phyloP scores from a whole-genome alignment of 2,329 filamentous ascomycete species.

The Apiospora hydei region DNA sequence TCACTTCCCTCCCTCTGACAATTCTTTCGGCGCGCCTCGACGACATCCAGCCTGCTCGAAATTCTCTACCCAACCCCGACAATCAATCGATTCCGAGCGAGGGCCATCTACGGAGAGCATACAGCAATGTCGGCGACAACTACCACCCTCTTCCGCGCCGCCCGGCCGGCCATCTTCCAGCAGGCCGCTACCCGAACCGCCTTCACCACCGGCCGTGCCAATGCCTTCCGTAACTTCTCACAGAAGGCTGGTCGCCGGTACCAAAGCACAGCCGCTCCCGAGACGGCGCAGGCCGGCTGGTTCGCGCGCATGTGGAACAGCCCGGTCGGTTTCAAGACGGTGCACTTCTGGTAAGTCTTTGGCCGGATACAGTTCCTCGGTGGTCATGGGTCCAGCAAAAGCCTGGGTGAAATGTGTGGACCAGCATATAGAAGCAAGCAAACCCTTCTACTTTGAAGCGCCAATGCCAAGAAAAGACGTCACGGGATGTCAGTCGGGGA shows the following conservation, averaged over 20 bases:
- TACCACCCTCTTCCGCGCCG: conserved; percentile 58
- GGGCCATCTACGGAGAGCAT: not conserved
- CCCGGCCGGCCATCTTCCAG: conserved; percentile 60
- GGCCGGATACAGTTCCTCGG: not conserved
- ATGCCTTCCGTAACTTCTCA: conserved; percentile 51
- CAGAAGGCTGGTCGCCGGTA: conserved; percentile 66
- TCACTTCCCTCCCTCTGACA: conserved; percentile 10
- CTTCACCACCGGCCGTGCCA: conserved; percentile 50
- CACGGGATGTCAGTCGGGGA: not conserved
- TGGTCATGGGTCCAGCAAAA: not conserved
- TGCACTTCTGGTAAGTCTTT: conserved; percentile 90
- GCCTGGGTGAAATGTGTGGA: not conserved
- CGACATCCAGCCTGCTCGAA: not conserved
- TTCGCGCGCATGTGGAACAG: conserved; percentile 86
- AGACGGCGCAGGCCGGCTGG: conserved; percentile 56
- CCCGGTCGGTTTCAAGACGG: conserved; percentile 85
- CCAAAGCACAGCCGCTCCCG: conserved; percentile 68
- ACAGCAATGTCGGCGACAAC: conserved; percentile 51
- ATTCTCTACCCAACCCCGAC: conserved; percentile 12
- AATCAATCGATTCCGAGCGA: conserved; percentile 16
- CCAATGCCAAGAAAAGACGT: not conserved
- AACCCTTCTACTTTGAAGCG: not conserved
- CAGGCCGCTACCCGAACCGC: conserved; percentile 61
- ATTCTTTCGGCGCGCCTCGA: conserved; percentile 16
- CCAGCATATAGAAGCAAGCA: not conserved